phyloP scores from a whole-genome alignment of 1,284 basidiomycete species.

The Moniliophthora roreri region DNA sequence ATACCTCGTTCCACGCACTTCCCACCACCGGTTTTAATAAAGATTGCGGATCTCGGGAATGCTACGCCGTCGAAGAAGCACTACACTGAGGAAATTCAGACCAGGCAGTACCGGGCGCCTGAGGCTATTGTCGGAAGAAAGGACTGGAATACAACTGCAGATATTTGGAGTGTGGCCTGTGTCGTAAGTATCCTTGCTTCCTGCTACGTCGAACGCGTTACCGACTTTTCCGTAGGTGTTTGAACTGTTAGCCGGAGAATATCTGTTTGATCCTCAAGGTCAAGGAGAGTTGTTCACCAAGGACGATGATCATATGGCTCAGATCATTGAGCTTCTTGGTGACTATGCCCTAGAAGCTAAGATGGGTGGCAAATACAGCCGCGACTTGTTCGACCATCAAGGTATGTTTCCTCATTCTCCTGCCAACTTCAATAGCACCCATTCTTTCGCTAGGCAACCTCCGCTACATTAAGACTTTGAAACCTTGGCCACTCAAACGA shows the following conservation, averaged over 20 bases:
- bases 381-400: conserved; percentile 81
- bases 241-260: conserved; percentile 85
- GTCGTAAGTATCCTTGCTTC: conserved; percentile 46
- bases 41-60: conserved; percentile 91
- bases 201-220: conserved; percentile 5
- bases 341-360: conserved; percentile 69
- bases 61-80: conserved; percentile 82
- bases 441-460: conserved; percentile 44
- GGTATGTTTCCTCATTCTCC: conserved; percentile 40
- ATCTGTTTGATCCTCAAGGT: conserved; percentile 85
- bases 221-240: conserved; percentile 46
- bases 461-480: conserved; percentile 77
- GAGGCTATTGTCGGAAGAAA: conserved; percentile 87
- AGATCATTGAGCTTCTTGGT: conserved; percentile 87
- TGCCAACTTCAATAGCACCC: background rate
- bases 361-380: conserved; percentile 82
- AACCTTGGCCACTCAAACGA: conserved; percentile 81
- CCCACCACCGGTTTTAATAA: conserved; percentile 68
- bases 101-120: conserved; percentile 88
- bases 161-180: conserved; percentile 89
- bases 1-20: conserved; percentile 22
- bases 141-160: conserved; percentile 85
- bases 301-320: conserved; percentile 94
- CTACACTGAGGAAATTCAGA: conserved; percentile 93
- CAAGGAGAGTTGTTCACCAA: conserved; percentile 85